Percentiles rank a stretch among this genome's conserved stretches.
These are phyloP conservation scores for Penicillium paradoxum DNA, from an alignment of 495 filamentous ascomycete species.

Conservation along the genomic window DNA sequence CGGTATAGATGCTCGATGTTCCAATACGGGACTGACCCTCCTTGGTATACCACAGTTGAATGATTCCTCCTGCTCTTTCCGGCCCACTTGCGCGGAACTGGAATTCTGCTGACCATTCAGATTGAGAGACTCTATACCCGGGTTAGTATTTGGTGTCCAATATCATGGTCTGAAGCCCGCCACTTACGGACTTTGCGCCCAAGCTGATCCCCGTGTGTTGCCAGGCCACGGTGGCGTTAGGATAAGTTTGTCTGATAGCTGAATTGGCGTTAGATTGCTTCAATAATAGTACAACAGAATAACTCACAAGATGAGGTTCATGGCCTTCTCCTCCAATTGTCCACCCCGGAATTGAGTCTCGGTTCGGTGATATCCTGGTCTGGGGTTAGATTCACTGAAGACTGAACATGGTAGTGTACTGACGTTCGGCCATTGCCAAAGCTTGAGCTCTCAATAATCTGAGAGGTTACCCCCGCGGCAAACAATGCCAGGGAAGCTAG, in stretches of 20 bases:
- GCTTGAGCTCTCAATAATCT: conserved; percentile 62
- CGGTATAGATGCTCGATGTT: conserved; percentile 74
- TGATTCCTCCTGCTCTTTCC: conserved; percentile 80
- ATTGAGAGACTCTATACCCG: conserved; percentile 36
- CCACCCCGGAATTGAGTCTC: conserved; percentile 58
- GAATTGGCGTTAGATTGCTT: neutral
- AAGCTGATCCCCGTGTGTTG: conserved; percentile 76
- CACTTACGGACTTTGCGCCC: conserved; percentile 63
- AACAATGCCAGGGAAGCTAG: conserved; percentile 41
- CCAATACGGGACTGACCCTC: conserved; percentile 61
- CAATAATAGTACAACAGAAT: neutral
- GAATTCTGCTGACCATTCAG: conserved; percentile 74
- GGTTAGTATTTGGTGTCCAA: conserved; percentile 9
- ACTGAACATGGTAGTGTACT: conserved; percentile 8
- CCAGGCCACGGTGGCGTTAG: conserved; percentile 86
- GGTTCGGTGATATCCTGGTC: conserved; percentile 53
- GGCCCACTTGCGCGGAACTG: conserved; percentile 83
- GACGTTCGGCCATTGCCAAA: conserved; percentile 72
- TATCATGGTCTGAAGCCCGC: conserved; percentile 1
- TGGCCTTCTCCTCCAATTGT: conserved; percentile 65
- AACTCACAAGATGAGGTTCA: conserved; percentile 56
- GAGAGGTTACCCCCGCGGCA: conserved; percentile 52
- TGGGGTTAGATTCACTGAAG: conserved; percentile 20
- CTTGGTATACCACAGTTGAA: conserved; percentile 88
- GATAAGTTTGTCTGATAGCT: conserved; percentile 85